Conservation (phyloP, 768 basidiomycete genomes). For the Psilocybe subaeruginosa region DNA sequence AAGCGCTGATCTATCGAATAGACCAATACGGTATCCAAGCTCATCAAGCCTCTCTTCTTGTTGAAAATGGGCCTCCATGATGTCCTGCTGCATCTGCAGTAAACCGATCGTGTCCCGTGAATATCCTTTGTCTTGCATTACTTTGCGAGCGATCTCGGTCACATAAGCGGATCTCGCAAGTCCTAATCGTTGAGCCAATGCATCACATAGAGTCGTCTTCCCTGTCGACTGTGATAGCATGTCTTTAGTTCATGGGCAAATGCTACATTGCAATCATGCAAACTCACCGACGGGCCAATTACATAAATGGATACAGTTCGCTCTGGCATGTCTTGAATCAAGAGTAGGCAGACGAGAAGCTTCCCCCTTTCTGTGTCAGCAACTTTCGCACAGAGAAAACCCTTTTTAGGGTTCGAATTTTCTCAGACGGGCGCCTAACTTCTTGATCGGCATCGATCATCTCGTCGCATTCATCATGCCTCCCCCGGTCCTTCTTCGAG, state of each 20-base stretch:
- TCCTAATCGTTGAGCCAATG: constrained; percentile 44
- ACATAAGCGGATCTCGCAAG: constrained; percentile 45
- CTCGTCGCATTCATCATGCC: constrained; percentile 31
- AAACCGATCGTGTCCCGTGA: constrained; percentile 51
- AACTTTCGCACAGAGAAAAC: constrained; percentile 8
- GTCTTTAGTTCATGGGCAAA: background rate
- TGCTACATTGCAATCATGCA: background rate
- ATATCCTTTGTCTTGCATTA: constrained; percentile 58
- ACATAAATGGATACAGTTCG: constrained; percentile 39
- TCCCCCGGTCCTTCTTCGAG: constrained; percentile 37
- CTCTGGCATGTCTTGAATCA: background rate
- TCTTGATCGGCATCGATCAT: constrained; percentile 8
- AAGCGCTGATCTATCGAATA: constrained; percentile 68
- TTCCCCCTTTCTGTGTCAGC: background rate
- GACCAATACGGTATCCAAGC: constrained; percentile 30
- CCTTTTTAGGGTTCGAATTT: background rate
- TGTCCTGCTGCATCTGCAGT: constrained; percentile 65
- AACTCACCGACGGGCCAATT: constrained; percentile 54
- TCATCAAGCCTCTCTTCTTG: constrained; percentile 38
- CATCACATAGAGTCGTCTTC: constrained; percentile 69
- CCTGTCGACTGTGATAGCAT: constrained; percentile 50
- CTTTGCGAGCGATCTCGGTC: constrained; percentile 61
- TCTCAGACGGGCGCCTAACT: constrained; percentile 22
- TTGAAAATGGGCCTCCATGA: constrained; percentile 57
- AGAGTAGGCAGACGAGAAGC: background rate